Percentiles rank a stretch among this genome's conserved stretches.
These are phyloP conservation scores for Cyberlindnera maritima DNA, from an alignment of 805 yeast species.

Conservation along the genomic window DNA sequence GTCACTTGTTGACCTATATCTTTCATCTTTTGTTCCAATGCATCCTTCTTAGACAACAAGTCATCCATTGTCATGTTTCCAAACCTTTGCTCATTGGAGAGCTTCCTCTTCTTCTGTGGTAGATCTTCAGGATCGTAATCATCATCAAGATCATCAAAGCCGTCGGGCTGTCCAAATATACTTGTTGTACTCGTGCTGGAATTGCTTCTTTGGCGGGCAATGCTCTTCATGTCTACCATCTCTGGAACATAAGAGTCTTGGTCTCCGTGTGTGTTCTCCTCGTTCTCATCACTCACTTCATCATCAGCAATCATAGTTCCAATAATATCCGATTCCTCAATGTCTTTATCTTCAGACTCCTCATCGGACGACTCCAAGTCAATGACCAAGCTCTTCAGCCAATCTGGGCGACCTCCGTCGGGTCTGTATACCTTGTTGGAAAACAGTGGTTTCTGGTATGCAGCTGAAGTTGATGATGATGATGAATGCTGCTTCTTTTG, in stretches of 20 bases:
- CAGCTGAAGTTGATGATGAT: not conserved
- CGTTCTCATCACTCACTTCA: not conserved
- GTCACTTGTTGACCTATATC: not conserved
- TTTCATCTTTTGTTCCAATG: not conserved
- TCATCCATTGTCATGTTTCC: constrained; percentile 4
- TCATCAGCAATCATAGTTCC: not conserved
- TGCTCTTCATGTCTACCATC: not conserved
- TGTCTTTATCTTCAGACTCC: constrained; percentile 1
- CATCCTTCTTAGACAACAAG: not conserved
- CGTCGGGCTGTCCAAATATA: not conserved
- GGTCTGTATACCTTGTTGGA: constrained; percentile 17
- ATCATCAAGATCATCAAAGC: not conserved
- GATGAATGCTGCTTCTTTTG: constrained; percentile 1
- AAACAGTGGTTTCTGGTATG: constrained; percentile 1
- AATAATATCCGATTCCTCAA: not conserved
- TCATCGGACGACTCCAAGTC: constrained; percentile 20
- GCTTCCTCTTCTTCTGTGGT: constrained; percentile 10
- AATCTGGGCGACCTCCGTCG: constrained; percentile 21
- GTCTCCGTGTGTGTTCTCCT: not conserved
- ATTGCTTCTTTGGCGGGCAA: not conserved
- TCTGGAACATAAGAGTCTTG: not conserved
- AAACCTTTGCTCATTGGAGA: not conserved
- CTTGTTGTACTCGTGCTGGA: not conserved
- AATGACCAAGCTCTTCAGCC: constrained; percentile 26
- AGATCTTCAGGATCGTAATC: constrained; percentile 5